These are phyloP conservation scores for Alopecurus myosuroides DNA, from an alignment of 176 grass and related monocot species.

Conservation along the genomic window DNA sequence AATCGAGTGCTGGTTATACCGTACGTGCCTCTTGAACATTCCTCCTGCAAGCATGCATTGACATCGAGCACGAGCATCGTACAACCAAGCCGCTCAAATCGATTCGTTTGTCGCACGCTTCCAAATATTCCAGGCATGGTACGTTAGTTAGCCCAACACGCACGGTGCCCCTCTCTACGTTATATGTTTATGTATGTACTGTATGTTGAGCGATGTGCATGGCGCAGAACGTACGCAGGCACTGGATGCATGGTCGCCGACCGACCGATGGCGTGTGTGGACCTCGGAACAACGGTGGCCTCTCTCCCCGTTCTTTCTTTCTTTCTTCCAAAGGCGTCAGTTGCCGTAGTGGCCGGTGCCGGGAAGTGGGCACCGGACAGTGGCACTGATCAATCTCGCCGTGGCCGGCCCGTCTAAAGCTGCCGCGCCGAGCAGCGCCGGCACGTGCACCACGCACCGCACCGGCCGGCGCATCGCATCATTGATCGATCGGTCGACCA, in stretches of 20 bases:
- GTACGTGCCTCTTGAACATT: background rate
- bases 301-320: conserved; percentile 5
- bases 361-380: background rate
- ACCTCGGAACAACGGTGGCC: conserved; percentile 33
- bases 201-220: background rate
- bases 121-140: background rate
- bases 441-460: background rate
- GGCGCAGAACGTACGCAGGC: background rate
- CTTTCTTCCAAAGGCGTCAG: conserved; percentile 21
- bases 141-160: background rate
- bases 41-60: background rate
- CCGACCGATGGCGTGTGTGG: conserved; percentile 28
- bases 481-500: background rate
- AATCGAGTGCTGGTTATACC: background rate
- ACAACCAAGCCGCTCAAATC: background rate
- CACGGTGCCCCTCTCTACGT: too few species aligned
- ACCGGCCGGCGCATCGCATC: background rate
- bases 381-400: background rate
- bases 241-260: background rate
- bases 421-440: background rate
- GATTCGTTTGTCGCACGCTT: background rate
- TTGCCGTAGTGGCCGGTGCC: conserved; percentile 39
- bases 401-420: conserved; percentile 20
- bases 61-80: background rate
- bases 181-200: too few species aligned